Conservation (phyloP, 1,284 basidiomycete species). For the Malassezia cuniculi region DNA sequence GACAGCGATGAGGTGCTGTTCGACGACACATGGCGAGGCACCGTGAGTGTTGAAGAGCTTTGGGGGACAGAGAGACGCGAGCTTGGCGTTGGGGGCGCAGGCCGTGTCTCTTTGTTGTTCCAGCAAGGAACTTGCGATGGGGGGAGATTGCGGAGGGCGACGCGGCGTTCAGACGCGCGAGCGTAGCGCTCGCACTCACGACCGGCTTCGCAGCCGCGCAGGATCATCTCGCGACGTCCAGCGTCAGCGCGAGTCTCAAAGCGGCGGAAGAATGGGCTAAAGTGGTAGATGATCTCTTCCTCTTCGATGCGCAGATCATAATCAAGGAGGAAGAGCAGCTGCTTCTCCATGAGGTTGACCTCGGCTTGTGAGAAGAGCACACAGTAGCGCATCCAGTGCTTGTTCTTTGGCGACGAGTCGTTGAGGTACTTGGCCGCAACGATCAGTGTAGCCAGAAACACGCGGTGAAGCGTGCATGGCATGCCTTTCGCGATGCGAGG, state of each 20-base stretch:
- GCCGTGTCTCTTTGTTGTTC: conserved; percentile 25
- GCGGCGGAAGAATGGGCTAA: conserved; percentile 41
- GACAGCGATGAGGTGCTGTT: conserved; percentile 25
- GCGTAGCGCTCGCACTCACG: conserved; percentile 40
- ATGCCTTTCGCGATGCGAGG: conserved; percentile 76
- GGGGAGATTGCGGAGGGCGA: conserved; percentile 34
- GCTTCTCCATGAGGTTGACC: conserved; percentile 91
- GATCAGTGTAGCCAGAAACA: conserved; percentile 89
- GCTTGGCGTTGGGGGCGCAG: conserved; percentile 15
- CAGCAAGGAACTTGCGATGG: conserved; percentile 39
- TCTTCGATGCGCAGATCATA: conserved; percentile 45
- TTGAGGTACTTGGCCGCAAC: conserved; percentile 95
- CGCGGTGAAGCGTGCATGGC: conserved; percentile 80
- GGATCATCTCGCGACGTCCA: conserved; percentile 41
- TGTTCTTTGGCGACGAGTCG: conserved; percentile 75
- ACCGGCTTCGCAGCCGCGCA: conserved; percentile 39
- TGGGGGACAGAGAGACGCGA: too few species aligned
- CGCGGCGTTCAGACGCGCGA: conserved; percentile 38
- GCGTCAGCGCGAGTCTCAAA: conserved; percentile 37
- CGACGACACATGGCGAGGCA: conserved; percentile 12
- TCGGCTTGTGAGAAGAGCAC: conserved; percentile 54
- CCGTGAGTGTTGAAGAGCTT: too few species aligned
- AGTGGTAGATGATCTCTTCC: conserved; percentile 42
- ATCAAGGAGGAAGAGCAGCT: conserved; percentile 48
- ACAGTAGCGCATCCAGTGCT: conserved; percentile 60